Base-by-base conservation (phyloP, 495 filamentous ascomycete genomes). In the Daldinia concentrica region DNA sequence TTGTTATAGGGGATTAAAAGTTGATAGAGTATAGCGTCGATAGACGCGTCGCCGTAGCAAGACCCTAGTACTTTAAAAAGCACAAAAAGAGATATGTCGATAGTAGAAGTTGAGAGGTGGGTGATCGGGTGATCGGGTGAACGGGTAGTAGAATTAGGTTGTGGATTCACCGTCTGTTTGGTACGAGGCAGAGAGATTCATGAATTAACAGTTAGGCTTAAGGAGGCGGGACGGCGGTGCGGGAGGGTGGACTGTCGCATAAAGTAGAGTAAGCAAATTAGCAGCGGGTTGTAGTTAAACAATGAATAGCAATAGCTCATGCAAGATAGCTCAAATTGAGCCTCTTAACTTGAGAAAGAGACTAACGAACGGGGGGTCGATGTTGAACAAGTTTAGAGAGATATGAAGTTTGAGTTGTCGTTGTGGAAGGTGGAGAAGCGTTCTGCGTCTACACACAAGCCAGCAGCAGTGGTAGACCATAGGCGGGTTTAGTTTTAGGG, bases 391-490 rank as follows among this genome's bases (percentile, higher is more conserved):
- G 36, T 41, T 61, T 48, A 51, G 55, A 59, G 48, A 71, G 55
- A 59, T 60, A 71, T 62, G 57, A 70, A 70, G 66, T 65, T 73
- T 69, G 66, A 70, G 71, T 73, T 69, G 71, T 73, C 71, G 71
- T 74, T 69, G 66, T 74, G 71, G 62, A 74, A 74, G 69, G 71
- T 74, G 71, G 71, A 74, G 71, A 74, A 70, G 29, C 43, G 7
- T 48, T 22, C 22, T 22, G 43, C 43, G 43, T 48, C 43, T 48
- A 48, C 43, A 48, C 34, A 58, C 64, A 39, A 36, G 34, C 34
- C 34, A 36, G 4, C 34, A 36, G 34, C 14, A 36, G 34, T 36
- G 1, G 37, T n/a, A 26, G 59, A n/a, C 62, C 30, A 50, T 70
- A 62, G 58, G 36, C 43, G 34, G 30, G 63, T 41, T 72, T 65